A percentile compares a stretch with the other conserved stretches of the same genome.
phyloP scores from a whole-genome alignment of 768 basidiomycete genomes.

The Leccinum longicurvipes region DNA sequence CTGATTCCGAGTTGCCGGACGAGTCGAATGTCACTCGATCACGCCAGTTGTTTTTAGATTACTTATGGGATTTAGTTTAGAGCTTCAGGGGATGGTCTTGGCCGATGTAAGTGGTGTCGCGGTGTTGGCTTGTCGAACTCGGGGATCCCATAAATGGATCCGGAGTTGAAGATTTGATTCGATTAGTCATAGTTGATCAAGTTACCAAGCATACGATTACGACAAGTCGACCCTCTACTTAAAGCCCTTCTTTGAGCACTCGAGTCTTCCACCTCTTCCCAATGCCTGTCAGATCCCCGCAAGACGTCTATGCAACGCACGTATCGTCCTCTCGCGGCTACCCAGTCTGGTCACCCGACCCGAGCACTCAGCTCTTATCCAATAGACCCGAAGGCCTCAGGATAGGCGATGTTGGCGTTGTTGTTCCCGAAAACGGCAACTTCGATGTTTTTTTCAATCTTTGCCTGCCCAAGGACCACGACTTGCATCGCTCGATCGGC shows the following conservation, averaged over 20 bases:
- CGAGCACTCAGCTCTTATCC: conserved; percentile 23
- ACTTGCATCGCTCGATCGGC: conserved; percentile 6
- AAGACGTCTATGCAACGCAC: conserved; percentile 26
- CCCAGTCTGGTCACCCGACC: conserved; percentile 36
- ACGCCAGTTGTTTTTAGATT: too few relatives aligned
- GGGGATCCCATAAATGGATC: not conserved
- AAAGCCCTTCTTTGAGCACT: not conserved
- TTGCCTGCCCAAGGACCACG: conserved; percentile 33
- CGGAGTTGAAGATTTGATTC: not conserved
- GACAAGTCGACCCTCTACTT: not conserved
- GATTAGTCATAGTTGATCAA: not conserved
- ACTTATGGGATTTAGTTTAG: too few relatives aligned
- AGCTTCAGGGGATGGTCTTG: not conserved
- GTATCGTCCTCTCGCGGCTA: conserved; percentile 30
- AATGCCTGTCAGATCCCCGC: conserved; percentile 24
- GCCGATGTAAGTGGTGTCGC: not conserved
- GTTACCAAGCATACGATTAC: conserved; percentile 9
- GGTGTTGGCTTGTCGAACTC: not conserved
- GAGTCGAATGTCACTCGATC: too few relatives aligned
- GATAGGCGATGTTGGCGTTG: conserved; percentile 40
- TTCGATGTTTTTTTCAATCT: conserved; percentile 41
- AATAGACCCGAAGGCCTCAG: conserved; percentile 29
- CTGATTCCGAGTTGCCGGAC: not conserved
- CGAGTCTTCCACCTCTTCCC: not conserved
- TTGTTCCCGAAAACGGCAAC: conserved; percentile 30